Conservation (phyloP, 306 rosid species). For the Cicer arietinum region DNA sequence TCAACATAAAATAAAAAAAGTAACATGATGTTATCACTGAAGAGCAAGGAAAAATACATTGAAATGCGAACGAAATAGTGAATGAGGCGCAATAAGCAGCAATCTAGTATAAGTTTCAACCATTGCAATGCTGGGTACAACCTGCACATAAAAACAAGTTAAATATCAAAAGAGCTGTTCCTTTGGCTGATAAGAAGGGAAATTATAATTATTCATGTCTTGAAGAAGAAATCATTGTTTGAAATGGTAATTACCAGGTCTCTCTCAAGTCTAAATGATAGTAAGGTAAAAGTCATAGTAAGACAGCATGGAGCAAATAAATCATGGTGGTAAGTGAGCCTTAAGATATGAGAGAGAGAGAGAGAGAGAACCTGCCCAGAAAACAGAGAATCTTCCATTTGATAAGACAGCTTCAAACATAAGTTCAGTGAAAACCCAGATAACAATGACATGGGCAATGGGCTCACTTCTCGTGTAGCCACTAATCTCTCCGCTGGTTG, state of each 20-base stretch:
- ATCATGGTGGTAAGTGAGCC: slow-evolving; percentile 19
- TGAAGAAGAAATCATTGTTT: slow-evolving; percentile 31
- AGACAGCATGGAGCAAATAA: slow-evolving; percentile 8
- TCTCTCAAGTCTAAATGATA: slow-evolving; percentile 23
- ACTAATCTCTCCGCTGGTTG: slow-evolving; percentile 72
- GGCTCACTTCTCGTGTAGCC: slow-evolving; percentile 92
- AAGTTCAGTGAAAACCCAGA: slow-evolving; percentile 94
- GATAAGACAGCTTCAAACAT: slow-evolving; percentile 81
- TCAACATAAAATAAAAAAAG: not conserved
- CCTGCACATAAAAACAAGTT: slow-evolving; percentile 59
- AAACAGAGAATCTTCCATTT: slow-evolving; percentile 91
- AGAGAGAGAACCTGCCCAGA: slow-evolving; percentile 69
- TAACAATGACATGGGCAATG: slow-evolving; percentile 91
- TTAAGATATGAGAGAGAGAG: not conserved
- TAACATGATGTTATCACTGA: slow-evolving; percentile 18
- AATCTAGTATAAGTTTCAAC: slow-evolving; percentile 90
- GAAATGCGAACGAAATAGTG: slow-evolving; percentile 93
- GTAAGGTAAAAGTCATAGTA: slow-evolving; percentile 23
- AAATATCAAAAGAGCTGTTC: slow-evolving; percentile 43
- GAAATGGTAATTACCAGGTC: slow-evolving; percentile 2
- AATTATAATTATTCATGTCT: slow-evolving; percentile 30
- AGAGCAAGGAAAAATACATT: slow-evolving; percentile 58
- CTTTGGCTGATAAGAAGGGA: slow-evolving; percentile 34
- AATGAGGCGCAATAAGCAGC: slow-evolving; percentile 87
- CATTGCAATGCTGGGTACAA: slow-evolving; percentile 93